These are phyloP conservation scores for Aspergillus clavatus DNA, from an alignment of 2,329 filamentous ascomycete species.

Conservation along the genomic window DNA sequence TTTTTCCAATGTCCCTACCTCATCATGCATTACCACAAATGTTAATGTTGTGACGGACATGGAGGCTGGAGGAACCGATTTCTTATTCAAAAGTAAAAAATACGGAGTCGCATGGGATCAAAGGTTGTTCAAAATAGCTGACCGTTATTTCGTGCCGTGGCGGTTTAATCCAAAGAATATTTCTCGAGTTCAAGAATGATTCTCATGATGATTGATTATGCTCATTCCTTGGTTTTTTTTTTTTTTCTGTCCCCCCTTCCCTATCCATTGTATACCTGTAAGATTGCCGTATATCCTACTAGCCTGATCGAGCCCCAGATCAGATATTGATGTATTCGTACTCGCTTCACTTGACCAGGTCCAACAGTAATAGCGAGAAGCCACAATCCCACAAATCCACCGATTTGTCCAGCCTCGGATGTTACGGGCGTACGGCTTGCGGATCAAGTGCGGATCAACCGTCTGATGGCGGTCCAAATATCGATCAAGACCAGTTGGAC, in stretches of 20 bases:
- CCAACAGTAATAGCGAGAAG: too few relatives aligned
- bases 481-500: too few relatives aligned
- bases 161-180: conserved; percentile 42
- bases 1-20: conserved; percentile 30
- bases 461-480: too few relatives aligned
- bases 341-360: too few relatives aligned
- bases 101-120: conserved; percentile 39
- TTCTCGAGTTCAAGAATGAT: conserved; percentile 35
- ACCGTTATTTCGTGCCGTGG: conserved; percentile 39
- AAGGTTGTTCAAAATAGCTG: conserved; percentile 41
- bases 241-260: not conserved
- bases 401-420: not conserved
- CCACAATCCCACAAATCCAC: conserved; percentile 1
- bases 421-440: not conserved
- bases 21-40: conserved; percentile 33
- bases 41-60: conserved; percentile 34
- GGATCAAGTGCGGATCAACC: not conserved
- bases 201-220: conserved; percentile 7
- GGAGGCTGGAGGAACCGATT: conserved; percentile 26
- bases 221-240: not conserved
- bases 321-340: too few relatives aligned
- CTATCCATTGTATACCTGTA: not conserved
- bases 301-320: too few relatives aligned
- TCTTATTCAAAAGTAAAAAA: conserved; percentile 31
- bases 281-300: not conserved